A percentile compares a stretch with the other conserved stretches of the same genome.
These are phyloP conservation scores for Volvariella volvacea DNA, from an alignment of 1,284 basidiomycete genomes.

Conservation along the genomic window DNA sequence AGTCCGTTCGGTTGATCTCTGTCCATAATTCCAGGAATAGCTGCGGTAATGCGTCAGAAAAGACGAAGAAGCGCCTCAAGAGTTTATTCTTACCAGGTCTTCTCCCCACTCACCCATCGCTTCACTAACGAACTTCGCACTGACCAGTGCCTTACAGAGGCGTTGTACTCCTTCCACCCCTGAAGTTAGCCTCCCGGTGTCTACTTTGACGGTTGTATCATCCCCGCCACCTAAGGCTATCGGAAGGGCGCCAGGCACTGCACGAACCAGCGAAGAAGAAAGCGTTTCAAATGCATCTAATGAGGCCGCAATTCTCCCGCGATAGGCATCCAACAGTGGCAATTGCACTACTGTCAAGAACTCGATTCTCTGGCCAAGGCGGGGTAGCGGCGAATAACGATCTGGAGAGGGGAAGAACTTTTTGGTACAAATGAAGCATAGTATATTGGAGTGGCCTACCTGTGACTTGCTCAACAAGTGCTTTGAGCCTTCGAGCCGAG, in stretches of 20 bases:
- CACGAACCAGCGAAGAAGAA: constrained; percentile 80
- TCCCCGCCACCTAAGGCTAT: constrained; percentile 36
- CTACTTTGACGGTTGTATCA: constrained; percentile 44
- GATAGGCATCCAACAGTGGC: constrained; percentile 76
- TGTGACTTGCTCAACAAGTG: constrained; percentile 85
- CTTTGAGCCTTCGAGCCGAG: constrained; percentile 75
- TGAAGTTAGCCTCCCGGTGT: constrained; percentile 58
- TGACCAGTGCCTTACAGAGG: constrained; percentile 78
- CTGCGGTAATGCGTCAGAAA: constrained; percentile 30
- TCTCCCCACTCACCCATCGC: constrained; percentile 80
- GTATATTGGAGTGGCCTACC: constrained; percentile 41
- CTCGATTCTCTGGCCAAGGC: constrained; percentile 67
- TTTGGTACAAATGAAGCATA: not conserved
- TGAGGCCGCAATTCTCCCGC: constrained; percentile 72
- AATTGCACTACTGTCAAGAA: constrained; percentile 86
- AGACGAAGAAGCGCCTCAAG: constrained; percentile 5
- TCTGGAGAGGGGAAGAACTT: constrained; percentile 35
- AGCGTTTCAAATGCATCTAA: constrained; percentile 92
- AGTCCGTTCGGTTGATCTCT: constrained; percentile 58
- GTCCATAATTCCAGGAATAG: constrained; percentile 87
- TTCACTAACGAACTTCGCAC: constrained; percentile 62
- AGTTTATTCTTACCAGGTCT: constrained; percentile 55
- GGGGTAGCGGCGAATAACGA: constrained; percentile 84
- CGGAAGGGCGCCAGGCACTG: constrained; percentile 82
- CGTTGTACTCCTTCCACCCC: constrained; percentile 78